These are phyloP conservation scores for Baorangia bicolor DNA, from an alignment of 768 basidiomycete species.

Conservation along the genomic window DNA sequence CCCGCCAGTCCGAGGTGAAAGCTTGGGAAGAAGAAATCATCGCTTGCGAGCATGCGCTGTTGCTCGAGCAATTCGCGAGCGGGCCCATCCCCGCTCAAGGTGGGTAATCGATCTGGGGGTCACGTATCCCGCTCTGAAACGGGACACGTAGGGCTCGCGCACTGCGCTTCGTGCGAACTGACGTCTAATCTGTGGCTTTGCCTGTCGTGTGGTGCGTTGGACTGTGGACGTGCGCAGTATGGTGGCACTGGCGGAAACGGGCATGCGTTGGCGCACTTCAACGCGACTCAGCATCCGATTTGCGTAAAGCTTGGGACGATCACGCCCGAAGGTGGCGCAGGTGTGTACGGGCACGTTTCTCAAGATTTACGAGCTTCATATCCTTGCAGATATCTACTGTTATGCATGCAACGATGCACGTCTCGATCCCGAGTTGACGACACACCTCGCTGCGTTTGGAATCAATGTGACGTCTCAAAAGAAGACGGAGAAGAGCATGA, in stretches of 20 bases:
- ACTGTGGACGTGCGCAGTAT: constrained; percentile 84
- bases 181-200: constrained; percentile 96
- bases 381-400: constrained; percentile 78
- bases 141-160: constrained; percentile 61
- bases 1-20: constrained; percentile 91
- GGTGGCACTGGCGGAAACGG: constrained; percentile 85
- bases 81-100: constrained; percentile 29
- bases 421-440: constrained; percentile 69
- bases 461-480: constrained; percentile 79
- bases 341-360: constrained; percentile 40
- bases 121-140: not conserved
- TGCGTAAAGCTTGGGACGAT: constrained; percentile 96
- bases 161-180: constrained; percentile 81
- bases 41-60: constrained; percentile 78
- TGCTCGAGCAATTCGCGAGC: constrained; percentile 45
- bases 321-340: constrained; percentile 89
- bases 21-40: constrained; percentile 96
- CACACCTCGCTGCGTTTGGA: constrained; percentile 79
- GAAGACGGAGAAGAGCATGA: constrained; percentile 97
- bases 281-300: constrained; percentile 69
- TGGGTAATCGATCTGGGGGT: not conserved
- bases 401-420: constrained; percentile 86
- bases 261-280: constrained; percentile 80
- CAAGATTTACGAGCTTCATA: not conserved
- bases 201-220: constrained; percentile 83